Conservation (phyloP, 441 rosid species). For the Jatropha multifida region DNA sequence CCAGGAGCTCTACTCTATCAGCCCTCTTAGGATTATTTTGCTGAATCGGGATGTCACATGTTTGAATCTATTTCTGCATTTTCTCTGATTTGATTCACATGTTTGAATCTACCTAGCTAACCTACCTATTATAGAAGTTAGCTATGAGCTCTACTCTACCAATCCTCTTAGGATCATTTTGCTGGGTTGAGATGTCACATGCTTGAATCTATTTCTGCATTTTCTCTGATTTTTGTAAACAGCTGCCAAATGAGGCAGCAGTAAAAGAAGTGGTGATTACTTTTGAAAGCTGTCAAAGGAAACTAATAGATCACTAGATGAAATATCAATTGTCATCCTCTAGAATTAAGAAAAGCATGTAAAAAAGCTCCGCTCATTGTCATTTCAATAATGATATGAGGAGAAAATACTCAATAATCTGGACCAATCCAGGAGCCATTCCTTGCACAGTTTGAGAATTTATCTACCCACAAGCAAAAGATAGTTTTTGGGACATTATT, state of each 20-base stretch:
- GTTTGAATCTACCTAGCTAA: too few relatives aligned
- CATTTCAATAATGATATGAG: neutral
- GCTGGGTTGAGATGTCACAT: too few relatives aligned
- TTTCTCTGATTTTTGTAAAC: neutral
- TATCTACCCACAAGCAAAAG: neutral
- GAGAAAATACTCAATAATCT: neutral
- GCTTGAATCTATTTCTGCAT: neutral
- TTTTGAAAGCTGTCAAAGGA: neutral
- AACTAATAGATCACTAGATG: neutral
- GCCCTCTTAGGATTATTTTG: too few relatives aligned
- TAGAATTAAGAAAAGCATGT: neutral
- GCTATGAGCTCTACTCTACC: too few relatives aligned
- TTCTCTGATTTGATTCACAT: too few relatives aligned
- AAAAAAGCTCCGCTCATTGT: neutral
- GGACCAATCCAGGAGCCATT: neutral
- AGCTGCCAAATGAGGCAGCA: neutral
- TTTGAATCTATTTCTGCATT: neutral
- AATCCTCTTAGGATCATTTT: too few relatives aligned
- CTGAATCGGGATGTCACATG: too few relatives aligned
- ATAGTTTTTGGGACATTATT: conserved; percentile 1
- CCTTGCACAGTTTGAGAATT: neutral
- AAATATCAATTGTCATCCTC: neutral
- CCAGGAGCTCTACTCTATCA: too few relatives aligned
- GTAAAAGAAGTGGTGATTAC: neutral
- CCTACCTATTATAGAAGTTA: too few relatives aligned